A percentile compares a stretch with the other conserved stretches of the same genome.
These are phyloP conservation scores for Exidia glandulosa DNA, from an alignment of 768 basidiomycete species.

Conservation along the genomic window DNA sequence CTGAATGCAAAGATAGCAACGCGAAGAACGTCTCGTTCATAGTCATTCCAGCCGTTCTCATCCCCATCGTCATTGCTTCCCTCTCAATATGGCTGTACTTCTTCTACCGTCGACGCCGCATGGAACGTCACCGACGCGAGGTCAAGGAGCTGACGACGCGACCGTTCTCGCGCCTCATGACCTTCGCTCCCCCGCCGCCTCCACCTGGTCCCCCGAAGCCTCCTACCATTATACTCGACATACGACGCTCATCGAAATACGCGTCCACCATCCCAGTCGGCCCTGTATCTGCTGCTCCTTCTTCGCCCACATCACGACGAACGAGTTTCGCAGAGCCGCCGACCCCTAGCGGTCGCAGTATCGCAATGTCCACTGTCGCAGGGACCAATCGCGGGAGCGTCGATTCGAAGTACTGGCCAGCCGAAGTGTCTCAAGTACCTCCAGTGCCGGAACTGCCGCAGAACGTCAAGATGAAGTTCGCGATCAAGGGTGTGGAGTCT, in stretches of 20 bases:
- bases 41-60: neutral
- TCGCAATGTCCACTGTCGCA: neutral
- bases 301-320: neutral
- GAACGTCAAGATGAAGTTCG: neutral
- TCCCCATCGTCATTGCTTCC: neutral
- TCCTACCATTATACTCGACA: neutral
- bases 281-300: neutral
- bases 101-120: neutral
- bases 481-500: neutral
- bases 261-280: neutral
- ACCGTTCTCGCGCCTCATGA: neutral
- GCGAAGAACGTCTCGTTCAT: neutral
- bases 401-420: neutral
- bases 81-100: neutral
- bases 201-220: neutral
- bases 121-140: neutral
- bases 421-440: neutral
- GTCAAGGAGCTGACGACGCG: neutral
- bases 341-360: neutral
- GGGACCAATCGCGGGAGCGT: neutral
- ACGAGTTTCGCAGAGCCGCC: neutral
- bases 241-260: neutral
- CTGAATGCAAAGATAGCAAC: too few relatives aligned
- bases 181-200: neutral
- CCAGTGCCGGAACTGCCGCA: neutral